A percentile compares a stretch with the other conserved stretches of the same genome.
phyloP scores from a whole-genome alignment of 1,284 basidiomycete species.

The Schizophyllum commune region DNA sequence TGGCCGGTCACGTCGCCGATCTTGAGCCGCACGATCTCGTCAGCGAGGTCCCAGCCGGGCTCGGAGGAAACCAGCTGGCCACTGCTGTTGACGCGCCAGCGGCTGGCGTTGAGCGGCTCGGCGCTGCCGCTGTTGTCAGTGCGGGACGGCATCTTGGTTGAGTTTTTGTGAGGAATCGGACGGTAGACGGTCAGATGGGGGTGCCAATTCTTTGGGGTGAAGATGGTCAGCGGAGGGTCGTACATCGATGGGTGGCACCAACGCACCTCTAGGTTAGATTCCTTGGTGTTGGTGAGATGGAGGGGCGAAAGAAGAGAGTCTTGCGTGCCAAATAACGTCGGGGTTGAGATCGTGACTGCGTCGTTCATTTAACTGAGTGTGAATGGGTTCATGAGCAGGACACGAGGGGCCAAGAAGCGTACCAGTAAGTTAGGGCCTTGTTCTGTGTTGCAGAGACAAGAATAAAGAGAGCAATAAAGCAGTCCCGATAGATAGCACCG shows the following conservation, averaged over 20 bases:
- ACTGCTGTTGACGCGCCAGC: constrained; percentile 57
- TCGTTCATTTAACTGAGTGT: constrained; percentile 46
- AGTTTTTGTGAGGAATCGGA: constrained; percentile 28
- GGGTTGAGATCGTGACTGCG: constrained; percentile 38
- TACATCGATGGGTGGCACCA: constrained; percentile 15
- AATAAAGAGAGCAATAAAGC: no score
- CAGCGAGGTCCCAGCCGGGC: constrained; percentile 57
- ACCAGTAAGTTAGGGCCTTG: constrained; percentile 2
- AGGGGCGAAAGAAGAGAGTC: constrained; percentile 32
- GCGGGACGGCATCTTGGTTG: constrained; percentile 37
- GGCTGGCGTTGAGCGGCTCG: constrained; percentile 24
- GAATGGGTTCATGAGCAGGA: constrained; percentile 20
- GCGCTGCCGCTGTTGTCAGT: constrained; percentile 27
- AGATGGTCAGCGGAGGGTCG: constrained; percentile 18
- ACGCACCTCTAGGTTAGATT: constrained; percentile 31
- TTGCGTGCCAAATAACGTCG: constrained; percentile 28
- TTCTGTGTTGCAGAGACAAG: constrained; percentile 2
- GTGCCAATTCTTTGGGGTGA: constrained; percentile 37
- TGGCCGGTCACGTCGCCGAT: constrained; percentile 47
- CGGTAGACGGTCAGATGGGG: constrained; percentile 23
- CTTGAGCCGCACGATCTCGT: constrained; percentile 65
- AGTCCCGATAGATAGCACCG: no score
- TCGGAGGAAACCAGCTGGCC: constrained; percentile 56
- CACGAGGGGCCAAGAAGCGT: constrained; percentile 10
- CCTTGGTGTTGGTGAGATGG: constrained; percentile 24